phyloP scores from a whole-genome alignment of 2,329 filamentous ascomycete species.

The Colletotrichum sp. region DNA sequence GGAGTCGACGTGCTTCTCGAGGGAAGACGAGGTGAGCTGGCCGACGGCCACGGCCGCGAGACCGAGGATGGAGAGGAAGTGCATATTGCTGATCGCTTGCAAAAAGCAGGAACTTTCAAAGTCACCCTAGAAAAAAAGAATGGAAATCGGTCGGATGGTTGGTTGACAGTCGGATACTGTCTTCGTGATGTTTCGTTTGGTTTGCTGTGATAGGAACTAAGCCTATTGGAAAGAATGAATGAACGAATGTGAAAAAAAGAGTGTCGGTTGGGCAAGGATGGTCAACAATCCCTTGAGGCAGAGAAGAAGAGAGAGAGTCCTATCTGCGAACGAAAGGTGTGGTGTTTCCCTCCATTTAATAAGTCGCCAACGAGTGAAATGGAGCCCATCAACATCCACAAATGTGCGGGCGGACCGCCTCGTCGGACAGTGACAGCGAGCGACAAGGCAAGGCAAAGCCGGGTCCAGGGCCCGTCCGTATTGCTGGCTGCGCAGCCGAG shows the following conservation, averaged over 20 bases:
- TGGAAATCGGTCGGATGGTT: neutral
- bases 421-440: neutral
- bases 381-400: constrained; percentile 3
- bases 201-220: neutral
- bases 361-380: neutral
- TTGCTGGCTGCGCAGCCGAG: neutral
- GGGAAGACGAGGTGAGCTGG: constrained; percentile 26
- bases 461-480: neutral
- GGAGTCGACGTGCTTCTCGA: constrained; percentile 40
- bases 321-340: neutral
- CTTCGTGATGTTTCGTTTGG: neutral
- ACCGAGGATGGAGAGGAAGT: constrained; percentile 5
- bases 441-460: neutral
- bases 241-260: constrained; percentile 14
- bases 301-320: neutral
- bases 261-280: constrained; percentile 17
- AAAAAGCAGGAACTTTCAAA: constrained; percentile 11
- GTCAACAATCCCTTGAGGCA: constrained; percentile 18
- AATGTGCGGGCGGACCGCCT: neutral
- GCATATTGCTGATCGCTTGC: neutral
- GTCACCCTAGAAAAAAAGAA: neutral
- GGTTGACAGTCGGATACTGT: neutral
- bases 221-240: constrained; percentile 9
- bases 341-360: constrained; percentile 11
- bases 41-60: constrained; percentile 17